These are phyloP conservation scores for Sphenostylis stenocarpa DNA, from an alignment of 306 rosid species.

Conservation along the genomic window DNA sequence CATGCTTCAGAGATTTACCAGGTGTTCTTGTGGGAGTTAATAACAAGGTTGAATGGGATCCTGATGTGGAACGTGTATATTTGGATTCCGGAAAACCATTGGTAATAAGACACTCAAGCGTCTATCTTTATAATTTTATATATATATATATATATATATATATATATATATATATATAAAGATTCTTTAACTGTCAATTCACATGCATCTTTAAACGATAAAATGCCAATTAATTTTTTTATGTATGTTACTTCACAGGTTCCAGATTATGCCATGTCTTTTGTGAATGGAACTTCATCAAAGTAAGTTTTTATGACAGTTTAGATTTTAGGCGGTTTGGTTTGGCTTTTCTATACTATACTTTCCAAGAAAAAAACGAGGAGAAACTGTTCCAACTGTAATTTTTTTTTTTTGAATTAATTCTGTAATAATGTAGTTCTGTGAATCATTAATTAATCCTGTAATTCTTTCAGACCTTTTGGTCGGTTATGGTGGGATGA, in stretches of 20 bases:
- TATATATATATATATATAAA: too few relatives aligned
- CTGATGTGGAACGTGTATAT: constrained; percentile 47
- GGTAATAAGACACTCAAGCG: constrained; percentile 41
- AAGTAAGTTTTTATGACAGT: constrained; percentile 51
- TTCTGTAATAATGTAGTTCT: too few relatives aligned
- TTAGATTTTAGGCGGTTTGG: neutral
- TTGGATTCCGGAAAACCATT: constrained; percentile 78
- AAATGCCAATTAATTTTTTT: too few relatives aligned
- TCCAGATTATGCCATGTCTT: constrained; percentile 77
- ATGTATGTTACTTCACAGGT: constrained; percentile 38
- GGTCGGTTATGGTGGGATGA: constrained; percentile 97
- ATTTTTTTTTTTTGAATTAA: too few relatives aligned
- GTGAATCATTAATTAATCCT: neutral
- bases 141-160: too few relatives aligned
- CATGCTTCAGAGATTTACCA: constrained; percentile 71
- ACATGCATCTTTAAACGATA: too few relatives aligned
- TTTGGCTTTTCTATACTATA: too few relatives aligned
- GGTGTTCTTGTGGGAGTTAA: constrained; percentile 66
- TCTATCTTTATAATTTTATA: too few relatives aligned
- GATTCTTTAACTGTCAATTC: too few relatives aligned
- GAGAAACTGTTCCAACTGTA: too few relatives aligned
- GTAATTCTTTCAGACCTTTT: constrained; percentile 59
- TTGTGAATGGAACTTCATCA: constrained; percentile 64
- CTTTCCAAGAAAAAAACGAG: too few relatives aligned
- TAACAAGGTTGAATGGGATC: constrained; percentile 72